These are phyloP conservation scores for Pyrenophora teres DNA, from an alignment of 2,329 filamentous ascomycete genomes.

Conservation along the genomic window DNA sequence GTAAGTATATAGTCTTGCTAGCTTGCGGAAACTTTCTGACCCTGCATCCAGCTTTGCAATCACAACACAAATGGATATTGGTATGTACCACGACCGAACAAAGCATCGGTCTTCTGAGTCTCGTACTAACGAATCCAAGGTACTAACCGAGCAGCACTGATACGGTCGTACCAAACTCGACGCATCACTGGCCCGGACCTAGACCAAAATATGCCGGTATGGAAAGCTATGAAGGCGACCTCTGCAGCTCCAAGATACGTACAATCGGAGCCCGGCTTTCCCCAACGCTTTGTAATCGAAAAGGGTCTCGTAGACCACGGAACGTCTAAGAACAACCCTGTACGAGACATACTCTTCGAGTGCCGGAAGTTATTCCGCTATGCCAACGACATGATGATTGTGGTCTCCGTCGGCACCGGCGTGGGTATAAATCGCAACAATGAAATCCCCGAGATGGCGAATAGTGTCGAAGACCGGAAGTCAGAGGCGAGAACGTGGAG, in stretches of 20 bases:
- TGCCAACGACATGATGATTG: conserved; percentile 39
- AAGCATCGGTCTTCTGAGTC: background rate
- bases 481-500: conserved; percentile 23
- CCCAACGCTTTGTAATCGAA: conserved; percentile 30
- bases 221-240: conserved; percentile 35
- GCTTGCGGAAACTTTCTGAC: conserved; percentile 7
- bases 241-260: conserved; percentile 33
- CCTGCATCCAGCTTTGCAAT: conserved; percentile 29
- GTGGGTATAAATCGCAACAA: conserved; percentile 22
- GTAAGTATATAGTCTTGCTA: conserved; percentile 20
- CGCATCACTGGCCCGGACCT: conserved; percentile 38
- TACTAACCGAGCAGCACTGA: conserved; percentile 35
- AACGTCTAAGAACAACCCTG: conserved; percentile 40
- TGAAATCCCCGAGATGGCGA: conserved; percentile 35
- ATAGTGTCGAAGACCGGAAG: conserved; percentile 28
- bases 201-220: conserved; percentile 31
- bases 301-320: conserved; percentile 40
- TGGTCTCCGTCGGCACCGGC: conserved; percentile 38
- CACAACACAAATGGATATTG: conserved; percentile 36
- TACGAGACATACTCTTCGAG: conserved; percentile 39
- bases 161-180: conserved; percentile 39
- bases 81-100: conserved; percentile 4
- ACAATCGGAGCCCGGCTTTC: conserved; percentile 14
- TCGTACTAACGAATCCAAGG: conserved; percentile 2
- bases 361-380: conserved; percentile 39